Evolutionary conservation across 2,329 filamentous ascomycete genomes (phyloP).

Genomic region (Xylariaceae sp.): DNA sequence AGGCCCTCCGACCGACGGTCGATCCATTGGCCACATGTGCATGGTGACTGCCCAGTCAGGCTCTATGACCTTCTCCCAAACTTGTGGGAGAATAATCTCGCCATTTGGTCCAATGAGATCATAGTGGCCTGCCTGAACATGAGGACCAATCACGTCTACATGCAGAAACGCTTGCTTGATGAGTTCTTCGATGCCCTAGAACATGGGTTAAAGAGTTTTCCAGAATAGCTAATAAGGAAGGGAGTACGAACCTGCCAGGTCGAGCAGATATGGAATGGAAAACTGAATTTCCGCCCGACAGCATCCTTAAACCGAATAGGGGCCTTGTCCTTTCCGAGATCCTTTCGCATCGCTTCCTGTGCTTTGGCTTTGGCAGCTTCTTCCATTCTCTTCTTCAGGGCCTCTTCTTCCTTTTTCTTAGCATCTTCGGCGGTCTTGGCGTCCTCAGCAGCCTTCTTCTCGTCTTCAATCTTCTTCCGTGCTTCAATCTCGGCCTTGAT

Average conservation of each 20-base stretch:
- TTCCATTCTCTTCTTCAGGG: conserved; percentile 45
- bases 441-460: conserved; percentile 30
- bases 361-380: conserved; percentile 43
- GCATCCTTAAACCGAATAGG: conserved; percentile 91
- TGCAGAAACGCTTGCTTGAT: conserved; percentile 82
- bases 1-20: conserved; percentile 10
- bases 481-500: conserved; percentile 36
- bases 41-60: conserved; percentile 71
- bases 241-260: conserved; percentile 66
- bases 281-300: conserved; percentile 85
- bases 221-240: not conserved
- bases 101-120: conserved; percentile 75
- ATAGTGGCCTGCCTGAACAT: conserved; percentile 75
- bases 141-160: conserved; percentile 70
- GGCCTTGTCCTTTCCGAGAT: conserved; percentile 57
- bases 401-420: conserved; percentile 53
- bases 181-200: conserved; percentile 77
- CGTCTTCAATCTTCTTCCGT: conserved; percentile 35
- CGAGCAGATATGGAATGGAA: conserved; percentile 80
- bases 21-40: conserved; percentile 58
- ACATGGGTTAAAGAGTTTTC: conserved; percentile 2
- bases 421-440: conserved; percentile 44
- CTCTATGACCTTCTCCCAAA: conserved; percentile 79
- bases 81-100: conserved; percentile 75
- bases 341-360: conserved; percentile 39